phyloP scores from a whole-genome alignment of 164 flowering plant species.

The Santalum album region DNA sequence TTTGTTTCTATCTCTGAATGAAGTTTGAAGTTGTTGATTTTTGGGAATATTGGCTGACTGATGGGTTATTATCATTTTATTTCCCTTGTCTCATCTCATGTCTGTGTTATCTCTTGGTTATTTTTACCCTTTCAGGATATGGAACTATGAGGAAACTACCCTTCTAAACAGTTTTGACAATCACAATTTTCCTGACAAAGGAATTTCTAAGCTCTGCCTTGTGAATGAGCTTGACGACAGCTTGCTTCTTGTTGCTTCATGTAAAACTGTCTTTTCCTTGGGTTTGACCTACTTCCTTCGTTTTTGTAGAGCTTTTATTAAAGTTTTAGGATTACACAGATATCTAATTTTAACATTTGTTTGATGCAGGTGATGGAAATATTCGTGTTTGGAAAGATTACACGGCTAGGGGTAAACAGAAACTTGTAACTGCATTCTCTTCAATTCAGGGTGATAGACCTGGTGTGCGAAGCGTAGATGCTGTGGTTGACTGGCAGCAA shows the following conservation, averaged over 20 bases:
- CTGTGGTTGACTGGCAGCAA: constrained; percentile 98
- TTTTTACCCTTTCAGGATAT: constrained; percentile 40
- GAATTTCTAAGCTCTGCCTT: constrained; percentile 85
- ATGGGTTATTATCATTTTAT: background rate
- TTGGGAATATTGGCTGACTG: background rate
- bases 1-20: no score
- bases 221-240: constrained; percentile 93
- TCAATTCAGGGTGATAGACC: constrained; percentile 84
- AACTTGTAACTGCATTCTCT: constrained; percentile 89
- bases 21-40: no score
- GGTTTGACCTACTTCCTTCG: background rate
- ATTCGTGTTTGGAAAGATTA: constrained; percentile 93
- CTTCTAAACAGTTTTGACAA: constrained; percentile 76
- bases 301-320: no score
- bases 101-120: background rate
- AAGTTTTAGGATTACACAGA: no score
- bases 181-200: constrained; percentile 79
- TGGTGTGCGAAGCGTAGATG: constrained; percentile 61
- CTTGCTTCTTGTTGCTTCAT: constrained; percentile 92
- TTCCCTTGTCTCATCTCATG: background rate
- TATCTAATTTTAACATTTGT: no score
- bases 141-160: constrained; percentile 75
- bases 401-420: constrained; percentile 49
- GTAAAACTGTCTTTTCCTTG: constrained; percentile 27
- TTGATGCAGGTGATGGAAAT: constrained; percentile 70